Conservation (phyloP, 306 rosid genomes). For the Rosa rugosa region DNA sequence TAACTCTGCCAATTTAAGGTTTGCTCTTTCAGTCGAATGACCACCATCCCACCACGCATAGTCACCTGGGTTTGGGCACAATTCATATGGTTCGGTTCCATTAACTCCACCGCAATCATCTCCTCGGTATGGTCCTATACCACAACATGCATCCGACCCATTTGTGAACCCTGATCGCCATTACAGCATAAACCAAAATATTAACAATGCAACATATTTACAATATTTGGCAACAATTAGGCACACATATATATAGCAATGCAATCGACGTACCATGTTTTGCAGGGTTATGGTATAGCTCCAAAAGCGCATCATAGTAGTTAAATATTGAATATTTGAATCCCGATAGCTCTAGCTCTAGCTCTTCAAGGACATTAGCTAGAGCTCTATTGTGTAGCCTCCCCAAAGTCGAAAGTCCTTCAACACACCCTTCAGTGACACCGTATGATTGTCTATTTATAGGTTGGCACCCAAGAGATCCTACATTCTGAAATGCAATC, state of each 20-base stretch:
- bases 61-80: not conserved
- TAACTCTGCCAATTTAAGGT: not conserved
- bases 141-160: not conserved
- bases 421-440: not conserved
- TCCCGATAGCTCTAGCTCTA: not conserved
- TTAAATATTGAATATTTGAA: not conserved
- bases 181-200: too few relatives aligned
- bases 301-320: not conserved
- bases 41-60: not conserved
- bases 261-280: not conserved
- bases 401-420: not conserved
- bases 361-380: not conserved
- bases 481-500: not conserved
- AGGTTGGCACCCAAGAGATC: not conserved
- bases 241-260: too few relatives aligned
- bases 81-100: not conserved
- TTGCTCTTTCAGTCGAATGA: not conserved
- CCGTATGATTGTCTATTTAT: not conserved
- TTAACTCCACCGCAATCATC: not conserved
- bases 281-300: not conserved
- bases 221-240: too few relatives aligned
- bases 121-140: not conserved
- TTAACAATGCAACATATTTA: too few relatives aligned
- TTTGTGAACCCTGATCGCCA: not conserved
- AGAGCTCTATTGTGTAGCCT: not conserved